A percentile compares a stretch with the other conserved stretches of the same genome.
Evolutionary conservation across 305 asterid species (phyloP).

Genomic region (Lippia alba): DNA sequence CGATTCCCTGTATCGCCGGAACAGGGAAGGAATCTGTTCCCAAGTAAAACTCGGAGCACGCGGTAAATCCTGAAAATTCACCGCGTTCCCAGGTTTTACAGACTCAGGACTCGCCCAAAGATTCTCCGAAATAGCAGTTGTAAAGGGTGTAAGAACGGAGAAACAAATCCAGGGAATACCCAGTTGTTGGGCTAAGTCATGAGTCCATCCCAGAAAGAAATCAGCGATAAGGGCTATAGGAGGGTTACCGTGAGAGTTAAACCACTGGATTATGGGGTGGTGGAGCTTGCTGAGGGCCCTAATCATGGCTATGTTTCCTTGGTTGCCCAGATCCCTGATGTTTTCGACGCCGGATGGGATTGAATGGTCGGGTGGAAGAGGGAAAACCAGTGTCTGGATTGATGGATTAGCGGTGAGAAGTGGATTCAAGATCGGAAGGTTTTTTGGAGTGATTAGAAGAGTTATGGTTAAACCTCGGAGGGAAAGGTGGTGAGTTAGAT

Average conservation of each 20-base stretch:
- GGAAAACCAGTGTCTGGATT: conserved; percentile 55
- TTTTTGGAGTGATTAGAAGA: conserved; percentile 62
- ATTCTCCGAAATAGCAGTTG: conserved; percentile 15
- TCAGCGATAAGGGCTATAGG: conserved; percentile 67
- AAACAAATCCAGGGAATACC: conserved; percentile 47
- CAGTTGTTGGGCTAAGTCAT: not conserved
- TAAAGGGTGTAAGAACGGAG: conserved; percentile 32
- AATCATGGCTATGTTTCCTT: conserved; percentile 52
- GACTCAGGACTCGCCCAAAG: conserved; percentile 42
- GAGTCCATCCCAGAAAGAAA: conserved; percentile 74
- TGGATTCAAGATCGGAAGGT: conserved; percentile 52
- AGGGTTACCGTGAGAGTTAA: conserved; percentile 49
- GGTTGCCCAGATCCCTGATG: conserved; percentile 60
- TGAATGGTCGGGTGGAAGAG: conserved; percentile 62
- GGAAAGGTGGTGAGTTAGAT: conserved; percentile 67
- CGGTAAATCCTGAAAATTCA: conserved; percentile 48
- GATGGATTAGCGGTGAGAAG: conserved; percentile 57
- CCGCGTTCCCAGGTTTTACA: conserved; percentile 3
- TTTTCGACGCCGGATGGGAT: conserved; percentile 74
- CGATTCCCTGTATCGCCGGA: conserved; percentile 48
- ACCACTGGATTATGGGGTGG: conserved; percentile 60
- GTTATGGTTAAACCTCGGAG: conserved; percentile 56
- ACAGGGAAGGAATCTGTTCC: conserved; percentile 54
- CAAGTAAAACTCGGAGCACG: conserved; percentile 45
- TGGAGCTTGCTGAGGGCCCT: conserved; percentile 49